These are phyloP conservation scores for Phytophthora litchii DNA, from an alignment of 352 stramenopile genomes.

Conservation along the genomic window DNA sequence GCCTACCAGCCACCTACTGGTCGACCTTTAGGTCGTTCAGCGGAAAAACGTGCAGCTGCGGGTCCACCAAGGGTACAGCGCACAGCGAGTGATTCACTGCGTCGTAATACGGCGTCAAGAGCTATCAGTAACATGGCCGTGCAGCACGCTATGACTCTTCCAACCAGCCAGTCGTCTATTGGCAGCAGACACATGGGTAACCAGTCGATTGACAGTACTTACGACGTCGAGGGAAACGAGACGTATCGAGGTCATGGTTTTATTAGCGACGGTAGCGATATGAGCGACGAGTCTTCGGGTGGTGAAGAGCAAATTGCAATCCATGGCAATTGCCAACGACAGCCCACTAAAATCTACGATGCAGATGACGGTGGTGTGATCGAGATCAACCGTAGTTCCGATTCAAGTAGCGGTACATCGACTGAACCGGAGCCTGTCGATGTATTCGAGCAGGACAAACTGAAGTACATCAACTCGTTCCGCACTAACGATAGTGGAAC, in stretches of 20 bases:
- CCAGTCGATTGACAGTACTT: conserved; percentile 40
- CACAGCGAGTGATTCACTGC: conserved; percentile 19
- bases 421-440: conserved; percentile 38
- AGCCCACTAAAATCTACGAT: conserved; percentile 37
- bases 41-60: conserved; percentile 18
- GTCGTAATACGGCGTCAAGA: conserved; percentile 14
- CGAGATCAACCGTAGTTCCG: conserved; percentile 37
- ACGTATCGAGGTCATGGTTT: conserved; percentile 33
- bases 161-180: conserved; percentile 8
- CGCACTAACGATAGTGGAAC: conserved; percentile 29
- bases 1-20: conserved; percentile 17
- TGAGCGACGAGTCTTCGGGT: conserved; percentile 29
- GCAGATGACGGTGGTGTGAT: conserved; percentile 44
- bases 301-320: conserved; percentile 22
- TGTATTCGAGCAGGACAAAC: conserved; percentile 57
- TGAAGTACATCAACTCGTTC: conserved; percentile 75
- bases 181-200: conserved; percentile 16
- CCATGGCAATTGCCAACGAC: conserved; percentile 4
- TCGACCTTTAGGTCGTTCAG: conserved; percentile 15
- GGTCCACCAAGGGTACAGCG: conserved; percentile 9
- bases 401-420: conserved; percentile 28
- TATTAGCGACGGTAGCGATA: conserved; percentile 32
- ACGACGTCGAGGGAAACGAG: conserved; percentile 31
- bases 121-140: conserved; percentile 10
- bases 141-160: neutral